Percentiles rank a stretch among this genome's conserved stretches.
phyloP scores from a whole-genome alignment of 192 early-diverging fungal genomes.

The Jimgerdemannia flammicorona region DNA sequence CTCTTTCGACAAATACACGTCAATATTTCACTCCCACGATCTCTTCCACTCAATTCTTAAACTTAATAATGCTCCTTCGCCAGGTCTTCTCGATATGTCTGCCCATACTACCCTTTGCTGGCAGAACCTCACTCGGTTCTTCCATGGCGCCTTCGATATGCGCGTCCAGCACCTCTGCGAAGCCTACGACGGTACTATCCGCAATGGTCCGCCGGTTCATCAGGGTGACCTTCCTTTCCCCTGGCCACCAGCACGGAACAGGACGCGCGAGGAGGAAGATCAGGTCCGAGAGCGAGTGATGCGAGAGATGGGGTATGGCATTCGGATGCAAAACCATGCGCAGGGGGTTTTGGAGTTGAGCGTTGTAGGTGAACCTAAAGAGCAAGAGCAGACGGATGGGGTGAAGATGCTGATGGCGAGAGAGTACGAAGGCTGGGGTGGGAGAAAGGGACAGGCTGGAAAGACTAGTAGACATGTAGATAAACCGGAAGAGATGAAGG shows the following conservation, averaged over 20 bases:
- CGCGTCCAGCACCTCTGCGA: background rate
- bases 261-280: background rate
- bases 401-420: background rate
- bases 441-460: background rate
- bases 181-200: background rate
- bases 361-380: background rate
- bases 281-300: background rate
- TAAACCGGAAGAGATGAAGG: background rate
- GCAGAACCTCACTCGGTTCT: slow-evolving; percentile 19
- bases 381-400: background rate
- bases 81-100: slow-evolving; percentile 58
- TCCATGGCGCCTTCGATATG: background rate
- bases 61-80: slow-evolving; percentile 4
- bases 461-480: background rate
- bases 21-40: background rate
- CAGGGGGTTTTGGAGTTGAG: background rate
- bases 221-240: background rate
- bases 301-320: background rate
- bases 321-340: background rate
- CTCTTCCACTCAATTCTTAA: background rate
- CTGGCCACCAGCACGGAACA: background rate
- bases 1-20: background rate
- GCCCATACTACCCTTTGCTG: slow-evolving; percentile 55
- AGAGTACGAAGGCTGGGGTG: background rate
- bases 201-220: background rate